Evolutionary conservation across 352 stramenopile genomes (phyloP).

Genomic region (Phytophthora gonapodyides): DNA sequence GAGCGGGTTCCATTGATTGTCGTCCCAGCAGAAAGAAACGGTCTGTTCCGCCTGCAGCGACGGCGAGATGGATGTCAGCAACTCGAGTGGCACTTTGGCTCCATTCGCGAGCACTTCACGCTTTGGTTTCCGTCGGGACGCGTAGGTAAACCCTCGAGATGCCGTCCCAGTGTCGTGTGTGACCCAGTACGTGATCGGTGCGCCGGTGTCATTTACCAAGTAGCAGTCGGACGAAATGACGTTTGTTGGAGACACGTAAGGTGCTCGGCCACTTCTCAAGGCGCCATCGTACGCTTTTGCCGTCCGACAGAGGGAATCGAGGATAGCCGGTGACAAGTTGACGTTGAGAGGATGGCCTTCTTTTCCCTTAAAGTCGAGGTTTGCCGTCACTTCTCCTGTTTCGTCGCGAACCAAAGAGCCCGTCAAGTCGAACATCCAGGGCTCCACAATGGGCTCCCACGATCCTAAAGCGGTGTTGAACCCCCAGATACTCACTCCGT

Average conservation of each 20-base stretch:
- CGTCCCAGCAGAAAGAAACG: constrained; percentile 73
- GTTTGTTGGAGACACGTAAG: constrained; percentile 55
- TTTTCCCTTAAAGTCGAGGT: constrained; percentile 56
- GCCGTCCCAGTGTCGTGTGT: constrained; percentile 49
- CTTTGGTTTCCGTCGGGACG: constrained; percentile 41
- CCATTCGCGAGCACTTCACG: constrained; percentile 53
- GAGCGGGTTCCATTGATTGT: constrained; percentile 73
- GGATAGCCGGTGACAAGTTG: constrained; percentile 70
- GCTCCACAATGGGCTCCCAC: constrained; percentile 81
- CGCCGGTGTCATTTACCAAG: constrained; percentile 71
- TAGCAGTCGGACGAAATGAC: constrained; percentile 85
- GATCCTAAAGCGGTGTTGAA: constrained; percentile 78
- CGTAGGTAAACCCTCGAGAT: constrained; percentile 65
- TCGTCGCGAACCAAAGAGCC: constrained; percentile 43
- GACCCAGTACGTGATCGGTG: constrained; percentile 68
- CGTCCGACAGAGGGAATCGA: constrained; percentile 66
- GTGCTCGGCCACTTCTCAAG: constrained; percentile 5
- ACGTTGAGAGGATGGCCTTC: constrained; percentile 64
- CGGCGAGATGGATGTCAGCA: constrained; percentile 71
- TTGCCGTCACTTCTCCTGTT: constrained; percentile 55
- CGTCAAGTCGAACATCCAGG: constrained; percentile 69
- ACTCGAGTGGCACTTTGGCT: constrained; percentile 68
- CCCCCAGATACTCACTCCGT: constrained; percentile 77
- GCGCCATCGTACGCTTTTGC: constrained; percentile 64
- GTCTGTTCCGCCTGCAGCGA: constrained; percentile 74